These are phyloP conservation scores for Euphorbia schlechtendalii DNA, from an alignment of 441 rosid species.

Conservation along the genomic window DNA sequence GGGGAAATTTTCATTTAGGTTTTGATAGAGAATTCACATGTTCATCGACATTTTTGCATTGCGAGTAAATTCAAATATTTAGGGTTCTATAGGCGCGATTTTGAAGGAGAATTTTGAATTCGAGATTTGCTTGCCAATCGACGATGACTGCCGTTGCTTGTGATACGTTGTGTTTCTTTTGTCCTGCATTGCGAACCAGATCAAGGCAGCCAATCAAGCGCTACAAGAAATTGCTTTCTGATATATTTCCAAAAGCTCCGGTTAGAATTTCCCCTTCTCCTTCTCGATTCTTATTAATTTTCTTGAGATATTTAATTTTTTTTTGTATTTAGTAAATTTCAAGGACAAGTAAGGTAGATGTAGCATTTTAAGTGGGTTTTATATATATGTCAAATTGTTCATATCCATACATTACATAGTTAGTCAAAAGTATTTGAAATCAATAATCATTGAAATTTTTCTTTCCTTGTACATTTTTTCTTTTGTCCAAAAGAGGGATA, in stretches of 20 bases:
- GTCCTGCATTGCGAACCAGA: conserved; percentile 61
- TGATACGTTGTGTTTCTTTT: conserved; percentile 51
- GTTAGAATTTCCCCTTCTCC: conserved; percentile 21
- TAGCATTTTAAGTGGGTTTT: not conserved
- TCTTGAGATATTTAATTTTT: not conserved
- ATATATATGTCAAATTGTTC: not conserved
- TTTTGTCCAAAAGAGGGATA: not conserved
- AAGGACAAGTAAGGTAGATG: not conserved
- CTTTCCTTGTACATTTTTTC: not conserved
- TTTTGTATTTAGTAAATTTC: not conserved
- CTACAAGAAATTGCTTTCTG: conserved; percentile 64
- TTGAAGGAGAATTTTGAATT: conserved; percentile 2
- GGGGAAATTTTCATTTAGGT: not conserved
- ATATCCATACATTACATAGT: not conserved
- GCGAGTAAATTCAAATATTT: not conserved
- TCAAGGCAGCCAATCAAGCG: conserved; percentile 76
- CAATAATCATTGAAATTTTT: not conserved
- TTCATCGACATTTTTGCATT: not conserved
- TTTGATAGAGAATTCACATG: not conserved
- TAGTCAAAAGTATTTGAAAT: not conserved
- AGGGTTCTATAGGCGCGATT: not conserved
- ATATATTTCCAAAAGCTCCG: conserved; percentile 54
- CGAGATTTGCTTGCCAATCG: not conserved
- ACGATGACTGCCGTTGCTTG: conserved; percentile 46
- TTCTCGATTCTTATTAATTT: not conserved